These are phyloP conservation scores for Colletotrichum cereale DNA, from an alignment of 2,329 filamentous ascomycete species.

Conservation along the genomic window DNA sequence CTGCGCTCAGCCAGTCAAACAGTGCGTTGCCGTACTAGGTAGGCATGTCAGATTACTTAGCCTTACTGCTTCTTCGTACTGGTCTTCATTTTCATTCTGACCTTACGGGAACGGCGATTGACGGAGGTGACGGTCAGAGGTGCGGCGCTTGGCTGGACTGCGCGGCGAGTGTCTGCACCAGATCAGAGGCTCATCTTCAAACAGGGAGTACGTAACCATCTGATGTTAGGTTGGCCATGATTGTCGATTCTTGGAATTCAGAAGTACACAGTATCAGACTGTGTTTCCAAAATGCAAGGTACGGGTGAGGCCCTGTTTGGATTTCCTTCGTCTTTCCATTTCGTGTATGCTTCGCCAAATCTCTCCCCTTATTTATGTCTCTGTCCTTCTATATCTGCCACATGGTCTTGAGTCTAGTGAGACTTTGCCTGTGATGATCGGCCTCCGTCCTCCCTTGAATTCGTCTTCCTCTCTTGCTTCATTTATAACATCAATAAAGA, in stretches of 20 bases:
- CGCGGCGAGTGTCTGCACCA: background rate
- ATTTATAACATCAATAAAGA: background rate
- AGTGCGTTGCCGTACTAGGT: background rate
- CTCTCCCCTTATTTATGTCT: background rate
- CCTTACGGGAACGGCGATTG: background rate
- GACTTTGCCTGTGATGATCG: background rate
- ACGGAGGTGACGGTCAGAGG: background rate
- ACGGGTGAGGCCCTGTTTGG: background rate
- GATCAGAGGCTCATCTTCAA: slow-evolving; percentile 10
- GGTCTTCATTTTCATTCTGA: background rate
- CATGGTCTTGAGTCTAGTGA: background rate
- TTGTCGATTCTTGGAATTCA: background rate
- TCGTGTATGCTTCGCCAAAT: background rate
- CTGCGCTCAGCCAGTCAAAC: background rate
- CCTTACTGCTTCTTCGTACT: background rate
- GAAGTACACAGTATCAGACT: background rate
- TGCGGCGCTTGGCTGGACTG: background rate
- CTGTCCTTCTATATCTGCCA: background rate
- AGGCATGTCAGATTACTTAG: background rate
- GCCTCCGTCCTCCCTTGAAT: background rate
- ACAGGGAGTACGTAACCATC: slow-evolving; percentile 23
- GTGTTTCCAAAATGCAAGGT: no score
- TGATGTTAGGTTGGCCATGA: slow-evolving; percentile 8
- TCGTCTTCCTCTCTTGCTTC: background rate
- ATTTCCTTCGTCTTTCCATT: background rate